These are phyloP conservation scores for Gnaphalium uliginosum DNA, from an alignment of 129 eudicot species.

Conservation along the genomic window DNA sequence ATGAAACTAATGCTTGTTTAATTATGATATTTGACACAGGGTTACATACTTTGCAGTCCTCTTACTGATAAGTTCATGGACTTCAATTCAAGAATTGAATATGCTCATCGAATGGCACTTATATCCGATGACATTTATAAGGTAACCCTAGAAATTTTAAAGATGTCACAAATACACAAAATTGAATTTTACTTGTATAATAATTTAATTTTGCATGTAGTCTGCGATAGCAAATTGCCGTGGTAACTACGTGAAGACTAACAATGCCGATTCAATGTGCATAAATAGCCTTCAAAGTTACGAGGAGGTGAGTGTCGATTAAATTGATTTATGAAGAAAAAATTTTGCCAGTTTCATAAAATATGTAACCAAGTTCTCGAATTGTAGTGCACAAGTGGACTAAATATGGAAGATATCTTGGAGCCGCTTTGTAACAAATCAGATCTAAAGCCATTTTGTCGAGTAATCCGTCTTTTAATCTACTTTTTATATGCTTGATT, in stretches of 20 bases:
- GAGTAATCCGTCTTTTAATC: slow-evolving; percentile 14
- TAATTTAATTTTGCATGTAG: slow-evolving; percentile 9
- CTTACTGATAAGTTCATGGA: slow-evolving; percentile 18
- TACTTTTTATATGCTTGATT: background rate
- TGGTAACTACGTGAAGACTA: background rate
- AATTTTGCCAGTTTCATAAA: background rate
- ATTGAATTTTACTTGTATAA: background rate
- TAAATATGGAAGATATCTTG: slow-evolving; percentile 16
- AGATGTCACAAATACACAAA: background rate
- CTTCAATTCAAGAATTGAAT: slow-evolving; percentile 15
- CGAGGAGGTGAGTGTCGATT: background rate
- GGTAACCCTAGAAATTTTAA: background rate
- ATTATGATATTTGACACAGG: background rate
- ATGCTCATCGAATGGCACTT: slow-evolving; percentile 2
- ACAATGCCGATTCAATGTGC: background rate
- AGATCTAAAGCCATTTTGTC: slow-evolving; percentile 1
- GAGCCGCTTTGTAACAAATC: background rate
- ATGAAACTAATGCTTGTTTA: background rate
- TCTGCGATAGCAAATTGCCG: background rate
- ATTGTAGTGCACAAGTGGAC: background rate
- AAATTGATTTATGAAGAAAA: background rate
- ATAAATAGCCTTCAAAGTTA: background rate
- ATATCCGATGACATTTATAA: background rate
- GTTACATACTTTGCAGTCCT: slow-evolving; percentile 10
- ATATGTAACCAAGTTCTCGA: background rate